Evolutionary conservation across 176 grass and related monocot genomes (phyloP).

Genomic region (Poa pratensis): DNA sequence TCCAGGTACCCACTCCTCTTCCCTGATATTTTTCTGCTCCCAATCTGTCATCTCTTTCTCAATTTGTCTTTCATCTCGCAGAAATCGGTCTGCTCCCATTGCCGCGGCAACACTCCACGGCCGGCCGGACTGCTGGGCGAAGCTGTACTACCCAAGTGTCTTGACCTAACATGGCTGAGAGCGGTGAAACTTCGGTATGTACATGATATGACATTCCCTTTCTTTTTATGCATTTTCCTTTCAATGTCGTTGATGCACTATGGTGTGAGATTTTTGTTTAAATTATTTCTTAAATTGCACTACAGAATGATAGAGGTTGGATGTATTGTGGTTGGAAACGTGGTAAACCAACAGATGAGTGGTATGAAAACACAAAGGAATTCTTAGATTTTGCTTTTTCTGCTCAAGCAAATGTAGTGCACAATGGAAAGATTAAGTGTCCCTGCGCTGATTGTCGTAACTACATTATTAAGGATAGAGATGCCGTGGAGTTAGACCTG

Average conservation of each 20-base stretch:
- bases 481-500: no score
- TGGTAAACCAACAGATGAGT: not conserved
- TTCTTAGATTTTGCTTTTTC: not conserved
- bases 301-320: not conserved
- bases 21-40: no score
- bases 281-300: not conserved
- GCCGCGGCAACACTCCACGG: no score
- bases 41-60: no score
- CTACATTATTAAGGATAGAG: not conserved
- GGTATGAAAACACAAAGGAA: not conserved
- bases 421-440: not conserved
- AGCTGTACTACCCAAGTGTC: not conserved
- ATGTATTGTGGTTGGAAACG: not conserved
- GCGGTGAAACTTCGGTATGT: not conserved
- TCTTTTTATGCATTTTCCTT: not conserved
- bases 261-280: not conserved
- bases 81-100: no score
- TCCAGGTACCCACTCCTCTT: no score
- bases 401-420: not conserved
- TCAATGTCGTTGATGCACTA: not conserved
- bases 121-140: no score
- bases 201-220: not conserved
- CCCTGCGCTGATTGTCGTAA: not conserved
- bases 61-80: no score
- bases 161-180: not conserved